Evolutionary conservation across 179 eudicot genomes (phyloP).

Genomic region (Sideroxylon spinosum): DNA sequence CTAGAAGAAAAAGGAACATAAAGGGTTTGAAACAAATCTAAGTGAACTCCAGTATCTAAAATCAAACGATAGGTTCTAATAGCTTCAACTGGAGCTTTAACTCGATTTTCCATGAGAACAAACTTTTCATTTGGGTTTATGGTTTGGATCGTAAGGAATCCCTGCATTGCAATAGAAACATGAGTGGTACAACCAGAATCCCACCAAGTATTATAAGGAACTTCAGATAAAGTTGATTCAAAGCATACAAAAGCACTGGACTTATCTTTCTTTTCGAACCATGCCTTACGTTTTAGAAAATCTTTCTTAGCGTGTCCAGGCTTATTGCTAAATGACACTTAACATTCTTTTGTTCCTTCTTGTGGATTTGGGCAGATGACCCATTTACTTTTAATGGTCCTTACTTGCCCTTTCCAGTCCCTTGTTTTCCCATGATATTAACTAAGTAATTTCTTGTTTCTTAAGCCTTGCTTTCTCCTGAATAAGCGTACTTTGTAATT

Average conservation of each 20-base stretch:
- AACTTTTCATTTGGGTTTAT: too few relatives aligned
- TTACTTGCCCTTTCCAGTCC: slow-evolving; percentile 1
- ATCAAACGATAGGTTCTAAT: too few relatives aligned
- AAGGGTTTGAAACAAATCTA: too few relatives aligned
- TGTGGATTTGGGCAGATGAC: not conserved
- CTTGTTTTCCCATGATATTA: not conserved
- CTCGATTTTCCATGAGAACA: too few relatives aligned
- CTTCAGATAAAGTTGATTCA: too few relatives aligned
- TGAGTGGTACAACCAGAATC: too few relatives aligned
- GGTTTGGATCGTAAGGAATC: too few relatives aligned
- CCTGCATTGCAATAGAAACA: too few relatives aligned
- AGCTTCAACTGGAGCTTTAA: too few relatives aligned
- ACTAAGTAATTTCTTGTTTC: not conserved
- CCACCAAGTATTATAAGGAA: too few relatives aligned
- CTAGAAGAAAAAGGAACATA: too few relatives aligned
- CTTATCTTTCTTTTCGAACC: slow-evolving; percentile 14
- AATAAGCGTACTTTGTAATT: slow-evolving; percentile 13
- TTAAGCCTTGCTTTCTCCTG: slow-evolving; percentile 17
- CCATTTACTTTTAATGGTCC: not conserved
- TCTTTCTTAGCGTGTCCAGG: slow-evolving; percentile 15
- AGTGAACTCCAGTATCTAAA: too few relatives aligned
- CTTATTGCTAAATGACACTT: slow-evolving; percentile 8
- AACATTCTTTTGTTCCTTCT: not conserved
- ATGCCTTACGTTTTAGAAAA: not conserved
- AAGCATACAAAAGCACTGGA: not conserved